A percentile compares a stretch with the other conserved stretches of the same genome.
These are phyloP conservation scores for Tuber magnatum DNA, from an alignment of 495 filamentous ascomycete species.

Conservation along the genomic window DNA sequence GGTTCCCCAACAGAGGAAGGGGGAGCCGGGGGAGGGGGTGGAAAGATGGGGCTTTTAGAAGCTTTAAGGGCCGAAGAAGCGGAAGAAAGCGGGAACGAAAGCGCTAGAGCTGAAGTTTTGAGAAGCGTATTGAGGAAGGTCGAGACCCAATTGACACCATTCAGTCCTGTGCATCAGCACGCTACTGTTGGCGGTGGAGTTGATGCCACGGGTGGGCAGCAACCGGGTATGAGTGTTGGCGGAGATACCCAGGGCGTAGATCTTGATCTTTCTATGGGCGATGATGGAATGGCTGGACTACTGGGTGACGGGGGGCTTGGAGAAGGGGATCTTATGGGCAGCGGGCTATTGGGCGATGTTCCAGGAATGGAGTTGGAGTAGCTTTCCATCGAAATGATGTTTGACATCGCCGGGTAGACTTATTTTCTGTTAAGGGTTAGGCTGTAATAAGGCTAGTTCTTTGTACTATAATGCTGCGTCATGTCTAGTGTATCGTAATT, in stretches of 20 bases:
- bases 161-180: constrained; percentile 28
- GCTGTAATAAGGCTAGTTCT: not conserved
- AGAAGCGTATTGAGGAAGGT: constrained; percentile 22
- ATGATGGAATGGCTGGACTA: constrained; percentile 28
- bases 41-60: constrained; percentile 29
- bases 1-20: constrained; percentile 17
- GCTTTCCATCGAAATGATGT: not conserved
- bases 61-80: constrained; percentile 21
- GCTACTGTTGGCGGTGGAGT: constrained; percentile 14
- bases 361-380: constrained; percentile 34
- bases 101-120: constrained; percentile 18
- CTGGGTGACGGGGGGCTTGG: constrained; percentile 31
- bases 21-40: constrained; percentile 13
- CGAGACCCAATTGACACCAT: constrained; percentile 28
- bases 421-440: not conserved
- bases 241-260: constrained; percentile 24
- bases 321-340: constrained; percentile 31
- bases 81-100: constrained; percentile 25
- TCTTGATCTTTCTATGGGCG: constrained; percentile 34
- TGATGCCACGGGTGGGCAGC: constrained; percentile 12
- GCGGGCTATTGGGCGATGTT: constrained; percentile 34
- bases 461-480: not conserved
- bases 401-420: not conserved
- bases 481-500: not conserved
- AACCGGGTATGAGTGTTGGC: constrained; percentile 19